Percentiles rank a stretch among this genome's conserved stretches.
Conservation (phyloP, 1,139 yeast species). For the Yamadazyma oceani region DNA sequence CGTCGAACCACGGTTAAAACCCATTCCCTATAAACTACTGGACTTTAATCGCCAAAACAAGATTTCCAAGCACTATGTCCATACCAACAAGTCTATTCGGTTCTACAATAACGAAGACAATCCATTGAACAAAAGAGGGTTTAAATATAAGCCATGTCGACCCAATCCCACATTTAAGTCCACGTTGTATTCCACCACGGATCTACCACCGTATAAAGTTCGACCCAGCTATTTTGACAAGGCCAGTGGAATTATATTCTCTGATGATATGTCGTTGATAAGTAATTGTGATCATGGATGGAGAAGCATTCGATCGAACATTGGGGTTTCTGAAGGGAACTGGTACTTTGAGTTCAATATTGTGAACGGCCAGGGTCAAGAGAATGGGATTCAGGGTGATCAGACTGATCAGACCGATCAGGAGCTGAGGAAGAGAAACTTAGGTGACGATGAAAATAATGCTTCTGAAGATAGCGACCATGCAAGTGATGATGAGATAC, state of each 20-base stretch:
- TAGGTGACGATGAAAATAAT: conserved; percentile 93
- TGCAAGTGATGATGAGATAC: conserved; percentile 1
- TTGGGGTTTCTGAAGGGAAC: conserved; percentile 73
- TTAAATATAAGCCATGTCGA: conserved; percentile 76
- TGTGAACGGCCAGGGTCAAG: conserved; percentile 40
- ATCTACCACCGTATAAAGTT: conserved; percentile 64
- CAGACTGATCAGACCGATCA: no score
- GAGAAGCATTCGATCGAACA: conserved; percentile 75
- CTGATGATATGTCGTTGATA: conserved; percentile 34
- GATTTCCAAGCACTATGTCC: conserved; percentile 11
- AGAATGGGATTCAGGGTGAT: no score
- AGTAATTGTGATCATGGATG: conserved; percentile 71
- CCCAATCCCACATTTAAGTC: conserved; percentile 65
- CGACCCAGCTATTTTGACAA: conserved; percentile 74
- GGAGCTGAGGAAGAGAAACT: no score
- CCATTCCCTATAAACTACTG: conserved; percentile 39
- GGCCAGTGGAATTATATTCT: conserved; percentile 56
- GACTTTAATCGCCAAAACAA: conserved; percentile 24
- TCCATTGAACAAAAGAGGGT: conserved; percentile 79
- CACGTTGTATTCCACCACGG: conserved; percentile 71
- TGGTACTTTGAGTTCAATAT: conserved; percentile 79
- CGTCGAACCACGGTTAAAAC: conserved; percentile 47
- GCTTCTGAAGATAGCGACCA: conserved; percentile 48
- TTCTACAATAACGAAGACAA: conserved; percentile 66
- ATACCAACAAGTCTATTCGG: conserved; percentile 18